Conservation (phyloP, 495 filamentous ascomycete genomes). For the Acidomyces sp. region DNA sequence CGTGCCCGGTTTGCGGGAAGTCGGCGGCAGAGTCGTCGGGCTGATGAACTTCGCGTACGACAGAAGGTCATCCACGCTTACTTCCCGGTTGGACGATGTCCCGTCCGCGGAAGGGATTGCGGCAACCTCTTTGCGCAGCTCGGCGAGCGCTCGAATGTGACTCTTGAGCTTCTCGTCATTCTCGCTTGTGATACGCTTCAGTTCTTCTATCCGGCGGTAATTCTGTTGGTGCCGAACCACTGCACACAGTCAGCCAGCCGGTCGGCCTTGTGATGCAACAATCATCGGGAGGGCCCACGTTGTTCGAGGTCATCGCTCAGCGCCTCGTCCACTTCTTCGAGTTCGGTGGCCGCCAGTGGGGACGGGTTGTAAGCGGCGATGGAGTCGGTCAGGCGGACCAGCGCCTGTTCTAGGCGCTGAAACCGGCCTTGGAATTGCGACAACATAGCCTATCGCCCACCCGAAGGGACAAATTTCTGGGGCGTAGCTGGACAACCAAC, state of each 20-base stretch:
- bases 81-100: slow-evolving; percentile 28
- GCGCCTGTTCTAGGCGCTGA: slow-evolving; percentile 48
- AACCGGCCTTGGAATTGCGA: slow-evolving; percentile 8
- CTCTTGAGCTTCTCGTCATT: slow-evolving; percentile 51
- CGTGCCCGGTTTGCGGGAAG: slow-evolving; percentile 33
- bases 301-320: slow-evolving; percentile 47
- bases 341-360: slow-evolving; percentile 44
- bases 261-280: no score
- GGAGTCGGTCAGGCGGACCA: slow-evolving; percentile 55
- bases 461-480: no score
- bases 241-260: no score
- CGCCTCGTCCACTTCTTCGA: slow-evolving; percentile 54
- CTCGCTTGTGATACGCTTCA: slow-evolving; percentile 44
- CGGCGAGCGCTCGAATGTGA: slow-evolving; percentile 46
- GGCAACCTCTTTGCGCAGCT: slow-evolving; percentile 53
- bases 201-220: slow-evolving; percentile 45
- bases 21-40: slow-evolving; percentile 56
- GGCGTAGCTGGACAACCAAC: no score
- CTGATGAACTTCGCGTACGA: slow-evolving; percentile 60
- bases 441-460: no score
- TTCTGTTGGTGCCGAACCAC: slow-evolving; percentile 59
- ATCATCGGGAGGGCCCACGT: no score
- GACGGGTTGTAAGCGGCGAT: slow-evolving; percentile 69
- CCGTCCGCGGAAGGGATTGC: slow-evolving; percentile 41
- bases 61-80: slow-evolving; percentile 55